A percentile compares a stretch with the other conserved stretches of the same genome.
Conservation (phyloP, 1,139 yeast species). For the Casaregolazyma suthepensis region DNA sequence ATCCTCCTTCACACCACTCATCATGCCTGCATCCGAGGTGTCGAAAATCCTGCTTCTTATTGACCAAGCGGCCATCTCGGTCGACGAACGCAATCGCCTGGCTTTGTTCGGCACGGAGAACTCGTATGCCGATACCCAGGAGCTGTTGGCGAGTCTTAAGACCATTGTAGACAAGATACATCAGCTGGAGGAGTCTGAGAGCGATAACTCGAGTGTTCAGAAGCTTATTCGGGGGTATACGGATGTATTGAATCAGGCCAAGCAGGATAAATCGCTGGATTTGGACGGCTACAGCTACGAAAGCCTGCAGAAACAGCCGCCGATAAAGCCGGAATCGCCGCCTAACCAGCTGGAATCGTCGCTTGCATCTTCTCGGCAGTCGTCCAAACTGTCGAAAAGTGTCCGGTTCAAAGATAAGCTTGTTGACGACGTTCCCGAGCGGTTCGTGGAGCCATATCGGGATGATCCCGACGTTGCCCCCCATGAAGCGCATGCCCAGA, state of each 20-base stretch:
- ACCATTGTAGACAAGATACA: conserved; percentile 7
- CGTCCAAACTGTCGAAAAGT: conserved; percentile 23
- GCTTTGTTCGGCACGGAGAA: conserved; percentile 43
- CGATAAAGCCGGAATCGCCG: conserved; percentile 1
- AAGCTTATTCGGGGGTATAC: conserved; percentile 13
- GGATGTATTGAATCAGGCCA: conserved; percentile 11
- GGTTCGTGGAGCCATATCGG: conserved; percentile 39
- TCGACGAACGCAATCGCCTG: conserved; percentile 50
- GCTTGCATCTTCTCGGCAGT: conserved; percentile 1
- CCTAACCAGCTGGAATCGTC: background rate
- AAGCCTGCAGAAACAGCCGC: background rate
- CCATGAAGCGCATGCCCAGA: conserved; percentile 48
- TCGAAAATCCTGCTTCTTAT: conserved; percentile 25
- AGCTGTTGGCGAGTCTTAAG: conserved; percentile 33
- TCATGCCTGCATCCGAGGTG: conserved; percentile 13
- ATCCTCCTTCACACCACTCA: background rate
- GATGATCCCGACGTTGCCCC: conserved; percentile 37
- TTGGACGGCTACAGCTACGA: conserved; percentile 1
- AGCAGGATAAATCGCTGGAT: conserved; percentile 9
- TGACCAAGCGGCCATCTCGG: conserved; percentile 39
- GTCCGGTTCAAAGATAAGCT: conserved; percentile 35
- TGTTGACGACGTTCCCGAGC: conserved; percentile 22
- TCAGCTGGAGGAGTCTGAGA: background rate
- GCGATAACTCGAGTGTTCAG: conserved; percentile 12
- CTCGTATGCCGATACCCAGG: conserved; percentile 49